Conservation (phyloP, 257 asterid genomes). For the Galeopsis tetrahit region DNA sequence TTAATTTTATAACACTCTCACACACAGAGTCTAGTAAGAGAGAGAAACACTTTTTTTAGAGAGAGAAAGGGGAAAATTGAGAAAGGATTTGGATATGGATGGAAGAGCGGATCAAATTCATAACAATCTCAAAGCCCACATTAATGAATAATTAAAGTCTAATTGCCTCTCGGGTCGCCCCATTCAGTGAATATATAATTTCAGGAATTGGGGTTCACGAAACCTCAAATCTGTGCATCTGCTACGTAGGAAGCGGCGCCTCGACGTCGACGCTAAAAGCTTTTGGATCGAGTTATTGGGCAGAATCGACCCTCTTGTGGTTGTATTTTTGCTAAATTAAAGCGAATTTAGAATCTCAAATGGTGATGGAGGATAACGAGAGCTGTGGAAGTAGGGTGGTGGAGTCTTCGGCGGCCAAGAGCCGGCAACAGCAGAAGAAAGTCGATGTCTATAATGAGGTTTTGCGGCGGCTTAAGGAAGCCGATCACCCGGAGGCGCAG, state of each 20-base stretch:
- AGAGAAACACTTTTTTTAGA: constrained; percentile 19
- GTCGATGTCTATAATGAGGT: constrained; percentile 91
- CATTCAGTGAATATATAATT: constrained; percentile 4
- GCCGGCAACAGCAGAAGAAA: constrained; percentile 60
- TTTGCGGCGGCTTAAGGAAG: constrained; percentile 80
- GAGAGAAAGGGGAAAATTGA: neutral
- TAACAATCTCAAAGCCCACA: constrained; percentile 31
- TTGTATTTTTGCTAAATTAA: constrained; percentile 10
- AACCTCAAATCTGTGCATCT: constrained; percentile 32
- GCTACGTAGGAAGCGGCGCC: constrained; percentile 16
- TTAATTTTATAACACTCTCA: neutral
- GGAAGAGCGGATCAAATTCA: constrained; percentile 37
- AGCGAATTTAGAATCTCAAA: constrained; percentile 39
- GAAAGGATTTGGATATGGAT: constrained; percentile 35
- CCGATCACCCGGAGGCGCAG: constrained; percentile 63
- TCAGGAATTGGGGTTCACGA: constrained; percentile 14
- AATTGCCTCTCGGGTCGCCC: constrained; percentile 2
- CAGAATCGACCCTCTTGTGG: constrained; percentile 26
- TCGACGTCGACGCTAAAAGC: constrained; percentile 31
- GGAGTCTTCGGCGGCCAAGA: constrained; percentile 54
- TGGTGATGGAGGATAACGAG: constrained; percentile 87
- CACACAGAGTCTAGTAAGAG: constrained; percentile 28
- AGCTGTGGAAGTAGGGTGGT: constrained; percentile 80
- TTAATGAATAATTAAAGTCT: constrained; percentile 19
- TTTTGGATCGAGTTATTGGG: constrained; percentile 32